Evolutionary conservation across 164 flowering plant species (phyloP).

Genomic region (Aristolochia contorta): DNA sequence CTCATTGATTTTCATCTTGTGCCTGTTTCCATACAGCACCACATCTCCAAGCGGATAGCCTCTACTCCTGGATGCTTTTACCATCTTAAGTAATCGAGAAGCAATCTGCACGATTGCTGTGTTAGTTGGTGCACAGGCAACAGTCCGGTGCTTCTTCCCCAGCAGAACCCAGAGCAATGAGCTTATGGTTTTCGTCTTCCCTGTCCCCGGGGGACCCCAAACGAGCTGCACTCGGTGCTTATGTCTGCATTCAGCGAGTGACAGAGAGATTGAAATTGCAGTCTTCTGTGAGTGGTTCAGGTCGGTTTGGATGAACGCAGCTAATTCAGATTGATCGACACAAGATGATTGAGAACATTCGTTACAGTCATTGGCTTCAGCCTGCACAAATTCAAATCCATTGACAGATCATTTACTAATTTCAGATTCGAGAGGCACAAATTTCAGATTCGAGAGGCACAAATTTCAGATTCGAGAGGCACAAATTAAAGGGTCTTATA

Average conservation of each 20-base stretch:
- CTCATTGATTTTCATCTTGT: conserved; percentile 25
- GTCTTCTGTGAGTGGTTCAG: conserved; percentile 48
- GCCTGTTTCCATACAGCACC: conserved; percentile 57
- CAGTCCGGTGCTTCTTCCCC: conserved; percentile 30
- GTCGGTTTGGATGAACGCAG: not conserved
- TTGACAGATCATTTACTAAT: too few relatives aligned
- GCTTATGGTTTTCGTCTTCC: conserved; percentile 59
- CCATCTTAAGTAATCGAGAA: conserved; percentile 26
- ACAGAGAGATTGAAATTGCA: conserved; percentile 33
- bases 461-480: too few relatives aligned
- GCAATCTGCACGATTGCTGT: conserved; percentile 51
- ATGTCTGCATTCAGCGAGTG: conserved; percentile 22
- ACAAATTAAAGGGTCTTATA: not conserved
- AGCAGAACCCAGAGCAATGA: conserved; percentile 31
- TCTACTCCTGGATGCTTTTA: too few relatives aligned
- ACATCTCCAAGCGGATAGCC: conserved; percentile 32
- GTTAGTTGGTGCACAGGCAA: conserved; percentile 71
- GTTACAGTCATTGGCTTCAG: conserved; percentile 15
- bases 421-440: not conserved
- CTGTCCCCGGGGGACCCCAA: conserved; percentile 90
- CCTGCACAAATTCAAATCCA: conserved; percentile 14
- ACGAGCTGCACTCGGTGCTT: conserved; percentile 36
- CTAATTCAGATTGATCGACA: conserved; percentile 3
- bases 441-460: too few relatives aligned
- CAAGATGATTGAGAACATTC: conserved; percentile 22